Evolutionary conservation across 2,329 filamentous ascomycete species (phyloP).

Genomic region (Endoconidiophora polonica): DNA sequence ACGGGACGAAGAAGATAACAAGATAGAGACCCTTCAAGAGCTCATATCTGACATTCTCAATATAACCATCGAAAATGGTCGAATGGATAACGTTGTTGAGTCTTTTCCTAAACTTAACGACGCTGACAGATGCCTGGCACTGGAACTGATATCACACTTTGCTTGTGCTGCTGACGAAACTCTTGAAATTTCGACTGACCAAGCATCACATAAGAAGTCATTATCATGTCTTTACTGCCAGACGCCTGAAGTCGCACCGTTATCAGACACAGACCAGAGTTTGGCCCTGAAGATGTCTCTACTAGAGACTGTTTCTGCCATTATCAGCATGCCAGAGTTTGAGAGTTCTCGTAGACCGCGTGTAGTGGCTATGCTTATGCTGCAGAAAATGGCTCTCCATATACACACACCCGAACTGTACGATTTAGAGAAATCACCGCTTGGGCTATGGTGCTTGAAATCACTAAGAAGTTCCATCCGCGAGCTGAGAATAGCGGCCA

Average conservation of each 20-base stretch:
- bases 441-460: constrained; percentile 68
- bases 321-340: constrained; percentile 31
- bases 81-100: constrained; percentile 13
- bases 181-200: constrained; percentile 18
- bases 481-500: constrained; percentile 70
- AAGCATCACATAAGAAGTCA: not conserved
- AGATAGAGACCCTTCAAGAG: constrained; percentile 1
- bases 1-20: constrained; percentile 2
- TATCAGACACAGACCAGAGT: constrained; percentile 9
- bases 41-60: constrained; percentile 18
- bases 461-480: constrained; percentile 69
- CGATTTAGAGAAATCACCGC: constrained; percentile 46
- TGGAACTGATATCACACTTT: constrained; percentile 39
- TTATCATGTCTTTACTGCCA: constrained; percentile 9
- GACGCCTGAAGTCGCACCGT: constrained; percentile 7
- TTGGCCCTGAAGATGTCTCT: constrained; percentile 1
- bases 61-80: constrained; percentile 16
- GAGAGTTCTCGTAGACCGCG: constrained; percentile 41
- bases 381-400: constrained; percentile 55
- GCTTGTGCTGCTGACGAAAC: constrained; percentile 38
- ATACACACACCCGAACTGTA: constrained; percentile 41
- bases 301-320: constrained; percentile 24
- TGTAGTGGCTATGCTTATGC: constrained; percentile 52
- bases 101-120: constrained; percentile 32
- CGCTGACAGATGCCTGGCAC: constrained; percentile 31